Percentiles rank a stretch among this genome's conserved stretches.
Evolutionary conservation across 352 stramenopile genomes (phyloP).

Genomic region (Phytophthora tentaculata): DNA sequence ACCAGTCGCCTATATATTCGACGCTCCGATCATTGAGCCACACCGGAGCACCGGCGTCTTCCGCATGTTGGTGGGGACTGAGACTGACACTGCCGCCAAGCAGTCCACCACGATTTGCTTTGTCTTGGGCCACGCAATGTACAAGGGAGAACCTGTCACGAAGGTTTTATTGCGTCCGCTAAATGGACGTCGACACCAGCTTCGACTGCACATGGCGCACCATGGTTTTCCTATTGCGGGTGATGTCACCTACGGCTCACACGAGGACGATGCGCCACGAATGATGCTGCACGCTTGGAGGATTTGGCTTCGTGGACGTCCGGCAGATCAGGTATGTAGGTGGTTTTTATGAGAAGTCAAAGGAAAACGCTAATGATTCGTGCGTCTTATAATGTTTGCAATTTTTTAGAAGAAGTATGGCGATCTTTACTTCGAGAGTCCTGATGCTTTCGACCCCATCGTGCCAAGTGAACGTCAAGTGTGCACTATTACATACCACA

Average conservation of each 20-base stretch:
- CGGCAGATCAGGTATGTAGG: constrained; percentile 45
- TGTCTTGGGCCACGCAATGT: constrained; percentile 69
- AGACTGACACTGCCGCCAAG: constrained; percentile 41
- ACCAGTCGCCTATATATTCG: constrained; percentile 79
- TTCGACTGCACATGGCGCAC: constrained; percentile 81
- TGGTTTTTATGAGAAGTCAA: not conserved
- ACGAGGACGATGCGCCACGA: constrained; percentile 66
- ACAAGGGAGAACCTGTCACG: constrained; percentile 67
- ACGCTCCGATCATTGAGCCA: constrained; percentile 75
- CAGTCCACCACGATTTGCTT: constrained; percentile 79
- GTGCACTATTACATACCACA: constrained; percentile 66
- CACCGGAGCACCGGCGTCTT: constrained; percentile 54
- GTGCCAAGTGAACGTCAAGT: constrained; percentile 60
- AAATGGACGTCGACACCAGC: constrained; percentile 83
- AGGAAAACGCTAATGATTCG: not conserved
- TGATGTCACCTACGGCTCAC: constrained; percentile 75
- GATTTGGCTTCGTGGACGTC: constrained; percentile 67
- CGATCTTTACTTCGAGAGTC: constrained; percentile 66
- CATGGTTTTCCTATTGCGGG: constrained; percentile 79
- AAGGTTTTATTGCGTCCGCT: constrained; percentile 85
- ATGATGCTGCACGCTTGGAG: constrained; percentile 90
- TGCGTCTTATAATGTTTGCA: constrained; percentile 7
- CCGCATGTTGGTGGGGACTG: constrained; percentile 70
- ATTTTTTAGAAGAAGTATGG: constrained; percentile 55
- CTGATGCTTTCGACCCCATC: constrained; percentile 71